Percentiles rank a stretch among this genome's conserved stretches.
Conservation (phyloP, 192 early-diverging fungal species). For the Cetraspora pellucida region DNA sequence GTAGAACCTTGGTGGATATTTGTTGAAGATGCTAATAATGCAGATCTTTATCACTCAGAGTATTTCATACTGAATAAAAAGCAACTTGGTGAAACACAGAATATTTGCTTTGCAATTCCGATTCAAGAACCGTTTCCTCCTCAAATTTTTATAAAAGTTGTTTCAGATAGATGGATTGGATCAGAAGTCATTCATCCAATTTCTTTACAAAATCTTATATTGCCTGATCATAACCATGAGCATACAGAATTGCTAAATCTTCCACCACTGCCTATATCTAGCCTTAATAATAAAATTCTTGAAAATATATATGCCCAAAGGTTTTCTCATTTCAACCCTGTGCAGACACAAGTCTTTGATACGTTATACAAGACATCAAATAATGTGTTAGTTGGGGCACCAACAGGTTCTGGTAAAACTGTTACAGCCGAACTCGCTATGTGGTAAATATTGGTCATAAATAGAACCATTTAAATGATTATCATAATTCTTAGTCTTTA, state of each 20-base stretch:
- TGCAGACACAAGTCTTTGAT: constrained; percentile 99
- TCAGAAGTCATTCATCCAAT: constrained; percentile 83
- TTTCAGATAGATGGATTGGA: constrained; percentile 96
- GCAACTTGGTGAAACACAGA: constrained; percentile 66
- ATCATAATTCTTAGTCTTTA: not conserved
- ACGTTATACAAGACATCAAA: constrained; percentile 84
- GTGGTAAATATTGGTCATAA: constrained; percentile 57
- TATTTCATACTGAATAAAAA: constrained; percentile 80
- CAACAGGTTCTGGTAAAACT: constrained; percentile 98
- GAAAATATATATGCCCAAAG: constrained; percentile 84
- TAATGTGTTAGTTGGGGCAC: constrained; percentile 92
- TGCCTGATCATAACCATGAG: constrained; percentile 82
- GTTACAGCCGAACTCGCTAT: constrained; percentile 95
- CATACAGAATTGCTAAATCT: constrained; percentile 93
- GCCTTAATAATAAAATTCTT: constrained; percentile 76
- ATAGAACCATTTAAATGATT: not conserved
- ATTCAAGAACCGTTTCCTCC: constrained; percentile 88
- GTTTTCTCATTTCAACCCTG: constrained; percentile 97
- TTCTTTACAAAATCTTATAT: constrained; percentile 88
- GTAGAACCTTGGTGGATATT: constrained; percentile 96
- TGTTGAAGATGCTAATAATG: constrained; percentile 89
- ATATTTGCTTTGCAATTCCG: constrained; percentile 86
- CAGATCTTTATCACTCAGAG: constrained; percentile 91
- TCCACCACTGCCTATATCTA: constrained; percentile 87
- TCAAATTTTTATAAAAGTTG: constrained; percentile 89